A percentile compares a stretch with the other conserved stretches of the same genome.
Conservation (phyloP, 2,329 filamentous ascomycete genomes). For the Sphaerulina vaccinii region DNA sequence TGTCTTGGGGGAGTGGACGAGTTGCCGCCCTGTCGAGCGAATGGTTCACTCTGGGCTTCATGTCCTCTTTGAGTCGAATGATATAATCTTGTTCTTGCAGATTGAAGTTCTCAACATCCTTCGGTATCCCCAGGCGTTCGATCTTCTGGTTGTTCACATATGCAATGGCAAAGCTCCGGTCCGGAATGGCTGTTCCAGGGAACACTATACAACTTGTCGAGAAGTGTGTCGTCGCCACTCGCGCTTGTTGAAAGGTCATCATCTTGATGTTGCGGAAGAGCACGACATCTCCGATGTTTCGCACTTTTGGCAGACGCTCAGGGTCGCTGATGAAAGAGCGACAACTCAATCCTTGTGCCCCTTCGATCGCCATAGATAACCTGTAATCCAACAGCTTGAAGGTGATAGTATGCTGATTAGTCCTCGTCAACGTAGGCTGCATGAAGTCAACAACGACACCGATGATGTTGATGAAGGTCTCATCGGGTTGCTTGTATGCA, state of each 20-base stretch:
- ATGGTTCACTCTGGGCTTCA: constrained; percentile 9
- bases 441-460: constrained; percentile 69
- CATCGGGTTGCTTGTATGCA: constrained; percentile 17
- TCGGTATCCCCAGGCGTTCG: constrained; percentile 18
- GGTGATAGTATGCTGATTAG: constrained; percentile 38
- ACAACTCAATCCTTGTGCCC: constrained; percentile 41
- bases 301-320: constrained; percentile 40
- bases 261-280: constrained; percentile 51
- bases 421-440: constrained; percentile 51
- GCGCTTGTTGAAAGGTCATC: constrained; percentile 18
- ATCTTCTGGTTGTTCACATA: constrained; percentile 30
- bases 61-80: constrained; percentile 32
- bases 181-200: constrained; percentile 29
- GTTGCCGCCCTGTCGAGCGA: not conserved
- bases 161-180: constrained; percentile 30
- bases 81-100: constrained; percentile 37
- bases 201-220: constrained; percentile 31
- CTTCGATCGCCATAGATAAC: constrained; percentile 20
- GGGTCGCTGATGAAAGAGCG: constrained; percentile 59
- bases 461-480: constrained; percentile 57
- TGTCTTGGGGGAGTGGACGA: not conserved
- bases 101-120: constrained; percentile 21
- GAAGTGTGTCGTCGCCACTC: constrained; percentile 28
- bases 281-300: constrained; percentile 60
- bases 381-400: constrained; percentile 42